Conservation (phyloP, 2,329 filamentous ascomycete species). For the Rutstroemia sp. region DNA sequence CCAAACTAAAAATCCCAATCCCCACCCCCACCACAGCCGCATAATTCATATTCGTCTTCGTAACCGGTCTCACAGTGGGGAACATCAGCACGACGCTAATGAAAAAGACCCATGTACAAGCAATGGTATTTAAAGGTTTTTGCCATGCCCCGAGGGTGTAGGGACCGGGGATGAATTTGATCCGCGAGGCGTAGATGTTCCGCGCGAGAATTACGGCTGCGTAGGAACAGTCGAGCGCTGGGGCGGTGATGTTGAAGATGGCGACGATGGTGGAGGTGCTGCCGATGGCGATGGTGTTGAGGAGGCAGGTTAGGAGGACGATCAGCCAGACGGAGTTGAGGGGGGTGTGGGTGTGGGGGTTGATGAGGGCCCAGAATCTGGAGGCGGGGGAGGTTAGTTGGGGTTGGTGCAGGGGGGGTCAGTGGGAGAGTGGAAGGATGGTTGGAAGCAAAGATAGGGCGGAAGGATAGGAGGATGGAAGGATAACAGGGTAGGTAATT, state of each 20-base stretch:
- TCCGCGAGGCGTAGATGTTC: conserved; percentile 18
- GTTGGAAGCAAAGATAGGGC: no score
- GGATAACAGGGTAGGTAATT: no score
- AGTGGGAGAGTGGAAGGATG: no score
- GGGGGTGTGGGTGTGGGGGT: conserved; percentile 47
- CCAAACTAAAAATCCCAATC: conserved; percentile 41
- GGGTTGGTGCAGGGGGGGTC: neutral
- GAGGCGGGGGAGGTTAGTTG: neutral
- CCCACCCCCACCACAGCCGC: conserved; percentile 38
- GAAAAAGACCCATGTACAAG: conserved; percentile 54
- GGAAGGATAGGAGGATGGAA: no score
- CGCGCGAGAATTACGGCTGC: conserved; percentile 49
- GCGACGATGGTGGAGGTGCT: conserved; percentile 42
- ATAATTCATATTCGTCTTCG: conserved; percentile 44
- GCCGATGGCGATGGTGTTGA: conserved; percentile 45
- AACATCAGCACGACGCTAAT: conserved; percentile 55
- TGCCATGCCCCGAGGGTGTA: conserved; percentile 50
- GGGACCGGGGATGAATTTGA: conserved; percentile 36
- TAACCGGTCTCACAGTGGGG: conserved; percentile 40
- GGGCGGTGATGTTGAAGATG: conserved; percentile 46
- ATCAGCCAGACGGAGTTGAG: conserved; percentile 59
- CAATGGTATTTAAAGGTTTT: conserved; percentile 45
- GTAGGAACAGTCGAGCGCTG: conserved; percentile 45
- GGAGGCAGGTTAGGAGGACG: conserved; percentile 45
- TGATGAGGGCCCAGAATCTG: conserved; percentile 46